Percentiles rank a stretch among this genome's conserved stretches.
phyloP scores from a whole-genome alignment of 192 early-diverging fungal genomes.

The Coemansia sp. region DNA sequence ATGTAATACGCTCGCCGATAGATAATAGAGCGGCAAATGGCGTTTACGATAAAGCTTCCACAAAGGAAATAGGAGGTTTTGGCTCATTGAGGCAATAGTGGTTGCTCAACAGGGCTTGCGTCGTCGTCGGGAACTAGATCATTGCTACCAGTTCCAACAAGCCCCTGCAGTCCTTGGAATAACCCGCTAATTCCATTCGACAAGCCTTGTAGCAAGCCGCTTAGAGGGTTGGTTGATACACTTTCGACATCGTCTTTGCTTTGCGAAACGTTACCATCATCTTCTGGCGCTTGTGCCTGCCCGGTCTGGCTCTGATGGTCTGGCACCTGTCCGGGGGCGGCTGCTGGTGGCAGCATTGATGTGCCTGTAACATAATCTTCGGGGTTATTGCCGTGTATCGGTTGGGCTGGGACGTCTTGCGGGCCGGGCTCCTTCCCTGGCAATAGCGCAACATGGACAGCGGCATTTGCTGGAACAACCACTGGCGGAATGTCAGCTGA shows the following conservation, averaged over 20 bases:
- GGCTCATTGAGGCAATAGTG: slow-evolving; percentile 6
- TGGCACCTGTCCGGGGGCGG: slow-evolving; percentile 17
- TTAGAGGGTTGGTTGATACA: slow-evolving; percentile 25
- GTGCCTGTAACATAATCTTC: background rate
- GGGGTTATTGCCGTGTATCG: background rate
- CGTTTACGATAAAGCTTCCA: background rate
- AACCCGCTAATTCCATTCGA: slow-evolving; percentile 30
- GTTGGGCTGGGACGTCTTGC: background rate
- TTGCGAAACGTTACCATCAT: background rate
- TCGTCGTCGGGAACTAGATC: slow-evolving; percentile 14
- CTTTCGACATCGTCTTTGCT: background rate
- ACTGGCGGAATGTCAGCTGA: background rate
- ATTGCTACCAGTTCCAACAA: slow-evolving; percentile 1
- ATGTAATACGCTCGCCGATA: background rate
- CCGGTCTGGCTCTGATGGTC: slow-evolving; percentile 27
- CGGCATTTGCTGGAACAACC: slow-evolving; percentile 6
- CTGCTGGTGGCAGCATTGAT: slow-evolving; percentile 9
- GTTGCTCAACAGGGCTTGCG: slow-evolving; percentile 28
- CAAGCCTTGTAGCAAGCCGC: slow-evolving; percentile 25
- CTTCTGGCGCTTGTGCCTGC: background rate
- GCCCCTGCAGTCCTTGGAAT: slow-evolving; percentile 23
- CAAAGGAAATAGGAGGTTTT: background rate
- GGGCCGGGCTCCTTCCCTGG: background rate
- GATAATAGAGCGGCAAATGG: background rate
- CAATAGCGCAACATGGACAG: background rate